These are phyloP conservation scores for Babesia gibsoni DNA, from an alignment of 169 alveolate genomes.

Conservation along the genomic window DNA sequence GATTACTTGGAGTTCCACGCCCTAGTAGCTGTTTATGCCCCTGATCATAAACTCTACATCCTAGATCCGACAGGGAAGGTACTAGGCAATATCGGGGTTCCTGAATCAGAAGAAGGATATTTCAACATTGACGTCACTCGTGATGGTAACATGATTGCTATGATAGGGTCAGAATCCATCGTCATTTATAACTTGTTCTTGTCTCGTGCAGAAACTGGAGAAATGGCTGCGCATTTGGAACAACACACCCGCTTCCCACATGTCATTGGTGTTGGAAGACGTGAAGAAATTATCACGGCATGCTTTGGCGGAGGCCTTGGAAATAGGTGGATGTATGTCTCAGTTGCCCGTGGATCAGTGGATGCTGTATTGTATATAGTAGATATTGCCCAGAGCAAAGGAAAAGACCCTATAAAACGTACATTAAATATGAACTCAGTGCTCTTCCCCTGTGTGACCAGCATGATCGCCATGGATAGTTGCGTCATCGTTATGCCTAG, in stretches of 20 bases:
- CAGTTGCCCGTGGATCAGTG: constrained; percentile 41
- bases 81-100: background rate
- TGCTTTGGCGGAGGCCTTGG: constrained; percentile 27
- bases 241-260: constrained; percentile 22
- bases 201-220: constrained; percentile 5
- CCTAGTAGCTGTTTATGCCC: constrained; percentile 20
- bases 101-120: constrained; percentile 1
- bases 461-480: constrained; percentile 12
- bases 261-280: constrained; percentile 35
- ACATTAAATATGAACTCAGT: constrained; percentile 37
- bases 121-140: constrained; percentile 7
- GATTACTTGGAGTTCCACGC: constrained; percentile 6
- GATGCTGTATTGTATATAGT: constrained; percentile 42
- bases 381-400: constrained; percentile 27
- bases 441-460: constrained; percentile 34
- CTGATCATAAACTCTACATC: background rate
- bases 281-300: constrained; percentile 35
- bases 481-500: constrained; percentile 38
- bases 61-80: background rate
- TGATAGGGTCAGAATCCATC: constrained; percentile 5
- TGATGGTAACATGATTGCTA: constrained; percentile 8
- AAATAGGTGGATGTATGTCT: constrained; percentile 38
- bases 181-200: background rate
- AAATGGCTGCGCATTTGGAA: background rate
- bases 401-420: constrained; percentile 14